phyloP scores from a whole-genome alignment of 441 rosid genomes.

The Raphanus hybrid region DNA sequence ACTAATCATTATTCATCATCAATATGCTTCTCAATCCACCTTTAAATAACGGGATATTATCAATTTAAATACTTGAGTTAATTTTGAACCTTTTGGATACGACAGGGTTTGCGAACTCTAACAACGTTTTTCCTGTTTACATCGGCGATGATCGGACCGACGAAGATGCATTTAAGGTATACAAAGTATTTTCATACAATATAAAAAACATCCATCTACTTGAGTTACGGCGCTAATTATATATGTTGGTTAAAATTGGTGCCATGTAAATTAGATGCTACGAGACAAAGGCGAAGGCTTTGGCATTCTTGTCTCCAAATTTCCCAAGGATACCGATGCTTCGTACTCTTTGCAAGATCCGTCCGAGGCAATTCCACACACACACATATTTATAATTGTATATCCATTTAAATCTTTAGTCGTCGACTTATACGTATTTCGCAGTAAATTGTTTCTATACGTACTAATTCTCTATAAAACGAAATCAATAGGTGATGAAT shows the following conservation, averaged over 20 bases:
- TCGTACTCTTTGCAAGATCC: constrained; percentile 83
- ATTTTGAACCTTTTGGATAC: constrained; percentile 3
- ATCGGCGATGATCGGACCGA: constrained; percentile 86
- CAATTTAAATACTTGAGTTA: constrained; percentile 14
- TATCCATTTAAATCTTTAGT: not conserved
- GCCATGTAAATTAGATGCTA: constrained; percentile 53
- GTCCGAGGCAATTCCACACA: constrained; percentile 57
- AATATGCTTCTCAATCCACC: constrained; percentile 6
- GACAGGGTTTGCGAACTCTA: constrained; percentile 69
- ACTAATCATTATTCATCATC: constrained; percentile 35
- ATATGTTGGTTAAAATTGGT: not conserved
- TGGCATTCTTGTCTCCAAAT: constrained; percentile 81
- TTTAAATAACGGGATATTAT: not conserved
- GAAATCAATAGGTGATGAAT: constrained; percentile 56
- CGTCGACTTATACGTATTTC: not conserved
- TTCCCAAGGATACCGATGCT: constrained; percentile 78
- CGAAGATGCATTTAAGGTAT: constrained; percentile 96
- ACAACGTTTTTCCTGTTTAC: constrained; percentile 75
- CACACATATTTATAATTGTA: not conserved
- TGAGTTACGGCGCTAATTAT: not conserved
- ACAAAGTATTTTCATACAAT: constrained; percentile 7
- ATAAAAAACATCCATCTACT: not conserved
- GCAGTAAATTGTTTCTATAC: constrained; percentile 2
- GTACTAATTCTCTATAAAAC: constrained; percentile 20
- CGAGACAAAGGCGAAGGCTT: constrained; percentile 80